Evolutionary conservation across 805 yeast genomes (phyloP), one percentile per base, ranked within the genome.

Genomic region (Dipodascopsis uninucleata): DNA sequence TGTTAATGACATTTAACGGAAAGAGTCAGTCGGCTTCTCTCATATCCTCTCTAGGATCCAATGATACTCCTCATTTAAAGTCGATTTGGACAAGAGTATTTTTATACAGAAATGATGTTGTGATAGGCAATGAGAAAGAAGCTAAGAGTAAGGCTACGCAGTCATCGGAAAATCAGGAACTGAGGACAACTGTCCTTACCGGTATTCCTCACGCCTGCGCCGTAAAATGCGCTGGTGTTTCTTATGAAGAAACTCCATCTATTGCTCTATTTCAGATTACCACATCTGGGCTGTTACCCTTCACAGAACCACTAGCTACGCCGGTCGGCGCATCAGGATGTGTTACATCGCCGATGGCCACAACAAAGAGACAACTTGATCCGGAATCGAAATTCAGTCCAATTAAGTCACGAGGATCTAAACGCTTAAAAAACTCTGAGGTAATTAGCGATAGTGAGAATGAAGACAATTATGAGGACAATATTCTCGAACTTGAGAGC

Each of bases 181-280:
- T 28, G 9, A n/a, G 31, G 26, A 4, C 28, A 3, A 28, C 28
- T 22, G 24, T 28, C 9, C 43, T 39, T 3, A 29, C 42, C 5
- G 53, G 51, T 2, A 50, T 49, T 14, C 51, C 53, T 12, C 53
- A 49, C 35, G 51, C 47, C 9, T 38, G 47, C 16, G 47, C 42
- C 5, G 38, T 41, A 5, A 40, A 39, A 24, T 47, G 50, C 33
- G 45, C 49, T 5, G 51, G 51, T 5, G 53, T 49, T 25, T 41
- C 31, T 22, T 45, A 45, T 32, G 41, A 47, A 6, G 22, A 31
- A 18, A 39, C 49, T 5, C 24, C 47, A 18, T 26, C 34, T 9
- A 24, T 46, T 6, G 43, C 37, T 3, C 26, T 43, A 10, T 49
- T 49, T 42, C 17, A 26, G 14, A 49, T 45, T n/a, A n/a, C n/a